These are phyloP conservation scores for Tylopilus sp. DNA, from an alignment of 768 basidiomycete genomes.

Conservation along the genomic window DNA sequence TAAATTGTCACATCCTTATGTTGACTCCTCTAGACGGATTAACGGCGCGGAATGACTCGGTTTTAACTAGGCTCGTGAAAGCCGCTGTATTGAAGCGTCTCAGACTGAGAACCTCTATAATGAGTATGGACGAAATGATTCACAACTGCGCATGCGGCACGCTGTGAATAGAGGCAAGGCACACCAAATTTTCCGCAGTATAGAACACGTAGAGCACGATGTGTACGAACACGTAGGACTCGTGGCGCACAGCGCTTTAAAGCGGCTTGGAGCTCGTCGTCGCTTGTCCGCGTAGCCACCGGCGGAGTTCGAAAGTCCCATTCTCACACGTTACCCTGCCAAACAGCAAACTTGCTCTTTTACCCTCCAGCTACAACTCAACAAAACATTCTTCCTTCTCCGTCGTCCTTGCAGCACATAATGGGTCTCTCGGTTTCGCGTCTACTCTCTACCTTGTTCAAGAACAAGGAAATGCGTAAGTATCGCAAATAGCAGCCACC, in stretches of 20 bases:
- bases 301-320: slow-evolving; percentile 33
- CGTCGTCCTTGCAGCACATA: slow-evolving; percentile 34
- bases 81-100: not conserved
- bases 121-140: not conserved
- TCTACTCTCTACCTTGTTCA: slow-evolving; percentile 82
- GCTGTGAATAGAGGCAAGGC: not conserved
- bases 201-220: slow-evolving; percentile 17
- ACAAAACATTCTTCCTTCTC: slow-evolving; percentile 27
- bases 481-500: slow-evolving; percentile 19
- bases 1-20: too few species aligned
- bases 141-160: not conserved
- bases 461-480: slow-evolving; percentile 99
- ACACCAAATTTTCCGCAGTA: slow-evolving; percentile 2
- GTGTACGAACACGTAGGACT: slow-evolving; percentile 11
- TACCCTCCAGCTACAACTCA: slow-evolving; percentile 28
- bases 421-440: slow-evolving; percentile 81
- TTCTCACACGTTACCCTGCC: slow-evolving; percentile 29
- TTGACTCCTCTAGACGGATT: too few species aligned
- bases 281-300: slow-evolving; percentile 16
- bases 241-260: not conserved
- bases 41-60: too few species aligned
- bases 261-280: not conserved
- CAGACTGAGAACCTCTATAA: not conserved
- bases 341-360: slow-evolving; percentile 34
- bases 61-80: not conserved